Evolutionary conservation across 2,329 filamentous ascomycete genomes (phyloP).

Genomic region (Microsporum audouinii): DNA sequence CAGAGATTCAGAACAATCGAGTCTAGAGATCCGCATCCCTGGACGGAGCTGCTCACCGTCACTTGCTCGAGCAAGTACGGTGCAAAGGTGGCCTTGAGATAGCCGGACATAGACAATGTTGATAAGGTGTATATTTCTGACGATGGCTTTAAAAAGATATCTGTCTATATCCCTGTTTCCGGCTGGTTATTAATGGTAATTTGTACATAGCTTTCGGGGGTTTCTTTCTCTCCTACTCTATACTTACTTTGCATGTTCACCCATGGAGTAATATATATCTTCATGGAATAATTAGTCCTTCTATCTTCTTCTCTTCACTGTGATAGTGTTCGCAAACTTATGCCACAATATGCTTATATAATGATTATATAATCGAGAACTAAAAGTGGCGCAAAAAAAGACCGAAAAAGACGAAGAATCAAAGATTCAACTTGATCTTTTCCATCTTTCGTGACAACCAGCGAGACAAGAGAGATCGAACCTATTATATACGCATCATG

Average conservation of each 20-base stretch:
- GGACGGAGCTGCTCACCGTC: slow-evolving; percentile 19
- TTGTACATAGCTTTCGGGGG: not conserved
- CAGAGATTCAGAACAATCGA: slow-evolving; percentile 29
- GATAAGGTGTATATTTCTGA: not conserved
- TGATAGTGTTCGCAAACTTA: not conserved
- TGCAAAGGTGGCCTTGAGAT: slow-evolving; percentile 13
- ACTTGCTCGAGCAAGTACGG: slow-evolving; percentile 15
- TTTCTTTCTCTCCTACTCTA: not conserved
- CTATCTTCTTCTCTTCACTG: no score
- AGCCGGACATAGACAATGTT: no score
- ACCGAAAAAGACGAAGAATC: not conserved
- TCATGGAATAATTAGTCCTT: not conserved
- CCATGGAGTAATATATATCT: not conserved
- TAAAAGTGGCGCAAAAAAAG: not conserved
- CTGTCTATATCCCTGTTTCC: no score
- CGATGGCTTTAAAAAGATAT: not conserved
- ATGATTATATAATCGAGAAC: not conserved
- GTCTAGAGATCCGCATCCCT: slow-evolving; percentile 23
- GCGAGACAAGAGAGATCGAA: not conserved
- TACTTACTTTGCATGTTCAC: not conserved
- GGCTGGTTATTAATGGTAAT: not conserved
- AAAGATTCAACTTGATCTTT: not conserved
- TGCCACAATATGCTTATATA: not conserved
- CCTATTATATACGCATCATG: slow-evolving; percentile 5
- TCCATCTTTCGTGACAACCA: not conserved